phyloP scores from a whole-genome alignment of 192 early-diverging fungal species.

The Martensiomyces pterosporus region DNA sequence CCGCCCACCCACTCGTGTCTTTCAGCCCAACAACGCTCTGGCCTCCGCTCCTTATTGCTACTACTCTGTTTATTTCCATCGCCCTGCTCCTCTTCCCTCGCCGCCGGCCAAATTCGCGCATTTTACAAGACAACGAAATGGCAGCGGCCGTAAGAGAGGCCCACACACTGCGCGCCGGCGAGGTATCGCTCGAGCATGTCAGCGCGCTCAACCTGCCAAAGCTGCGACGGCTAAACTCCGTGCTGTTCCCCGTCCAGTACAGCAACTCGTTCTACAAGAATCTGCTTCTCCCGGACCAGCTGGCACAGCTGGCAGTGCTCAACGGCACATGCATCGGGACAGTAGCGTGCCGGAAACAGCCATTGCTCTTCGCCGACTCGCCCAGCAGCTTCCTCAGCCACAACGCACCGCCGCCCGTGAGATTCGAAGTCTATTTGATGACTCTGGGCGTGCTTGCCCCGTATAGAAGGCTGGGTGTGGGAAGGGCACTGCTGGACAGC shows the following conservation, averaged over 20 bases:
- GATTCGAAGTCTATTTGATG: constrained; percentile 75
- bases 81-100: no score
- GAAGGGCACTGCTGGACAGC: constrained; percentile 59
- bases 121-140: background rate
- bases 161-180: background rate
- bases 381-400: constrained; percentile 5
- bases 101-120: no score
- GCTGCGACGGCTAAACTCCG: constrained; percentile 67
- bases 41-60: no score
- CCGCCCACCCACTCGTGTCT: no score
- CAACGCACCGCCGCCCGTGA: constrained; percentile 3
- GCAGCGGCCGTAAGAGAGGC: background rate
- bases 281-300: constrained; percentile 63
- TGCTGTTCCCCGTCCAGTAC: constrained; percentile 87
- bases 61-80: no score
- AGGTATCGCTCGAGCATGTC: constrained; percentile 8
- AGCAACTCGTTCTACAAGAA: constrained; percentile 73
- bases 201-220: constrained; percentile 56
- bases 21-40: no score
- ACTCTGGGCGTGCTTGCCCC: constrained; percentile 87
- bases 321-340: constrained; percentile 72
- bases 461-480: constrained; percentile 75
- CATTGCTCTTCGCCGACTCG: constrained; percentile 31
- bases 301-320: constrained; percentile 66
- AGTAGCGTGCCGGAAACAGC: constrained; percentile 77